Base-by-base conservation (phyloP, 2,329 filamentous ascomycete species). In the Exophiala phaeomuriformis region DNA sequence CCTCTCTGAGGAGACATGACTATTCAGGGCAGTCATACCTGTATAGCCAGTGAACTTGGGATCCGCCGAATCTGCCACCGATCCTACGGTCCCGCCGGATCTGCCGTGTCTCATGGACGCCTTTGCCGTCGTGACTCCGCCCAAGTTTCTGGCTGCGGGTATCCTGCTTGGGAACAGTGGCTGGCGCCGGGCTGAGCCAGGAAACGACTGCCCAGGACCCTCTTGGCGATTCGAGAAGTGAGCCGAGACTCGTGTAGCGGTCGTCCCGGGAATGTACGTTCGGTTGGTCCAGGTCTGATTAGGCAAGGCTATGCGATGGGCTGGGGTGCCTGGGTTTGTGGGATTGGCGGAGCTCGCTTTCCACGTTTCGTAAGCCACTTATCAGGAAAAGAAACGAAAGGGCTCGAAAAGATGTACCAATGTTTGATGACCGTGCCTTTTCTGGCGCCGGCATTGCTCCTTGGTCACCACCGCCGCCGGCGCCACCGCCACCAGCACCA, bases 291-390 rank as follows among this genome's bases (percentile, higher is more conserved):
- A 31, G 41, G 30, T 32, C 8, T 49, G 42, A 39, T 31, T 40
- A 12, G 53, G 52, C 9, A 59, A 52, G 8, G 47, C 27, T 44
- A 42, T 42, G 29, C 50, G 36, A 12, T 50, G 51, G 28, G 51
- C 5, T 19, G 52, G 55, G 4, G 58, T 60, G 37, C 36, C 47
- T n/a, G 47, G 50, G 27, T 30, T 36, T 1, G 36, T 35, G 2
- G 32, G 3, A 4, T 46, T 57, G 19, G 19, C 19, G 19, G 19
- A 19, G 19, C 19, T 19, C 19, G 19, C 19, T 19, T 19, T 19
- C 19, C 19, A 19, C 35, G 51, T 54, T 59, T 33, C 29, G 4
- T 19, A 19, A 19, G 19, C 19, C 19, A 39, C 35, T 6, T 35
- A 43, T 57, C 32, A 59, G 49, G 32, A 49, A 43, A 29, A 45